phyloP scores from a whole-genome alignment of 2,329 filamentous ascomycete genomes.

The Diaporthe sp. region DNA sequence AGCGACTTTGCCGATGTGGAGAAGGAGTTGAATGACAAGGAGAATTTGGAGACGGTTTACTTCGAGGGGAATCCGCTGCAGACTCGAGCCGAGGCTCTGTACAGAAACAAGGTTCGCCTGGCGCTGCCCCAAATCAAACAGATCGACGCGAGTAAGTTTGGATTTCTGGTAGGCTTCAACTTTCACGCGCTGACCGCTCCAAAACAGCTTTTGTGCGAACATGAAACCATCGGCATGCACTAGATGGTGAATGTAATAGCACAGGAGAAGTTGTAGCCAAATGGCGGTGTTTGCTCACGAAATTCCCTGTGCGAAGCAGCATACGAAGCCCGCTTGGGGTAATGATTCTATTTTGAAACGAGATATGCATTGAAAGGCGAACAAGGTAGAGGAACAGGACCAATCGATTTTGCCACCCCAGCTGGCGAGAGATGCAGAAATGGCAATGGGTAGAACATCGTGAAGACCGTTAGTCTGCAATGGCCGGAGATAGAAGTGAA shows the following conservation, averaged over 20 bases:
- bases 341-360: neutral
- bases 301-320: neutral
- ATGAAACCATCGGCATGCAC: neutral
- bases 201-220: constrained; percentile 50
- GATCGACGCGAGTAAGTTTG: constrained; percentile 94
- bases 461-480: constrained; percentile 41
- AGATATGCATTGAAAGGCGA: constrained; percentile 26
- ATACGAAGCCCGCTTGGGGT: neutral
- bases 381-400: constrained; percentile 28
- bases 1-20: constrained; percentile 87
- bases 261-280: neutral
- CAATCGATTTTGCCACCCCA: constrained; percentile 28
- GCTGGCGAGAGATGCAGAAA: constrained; percentile 18
- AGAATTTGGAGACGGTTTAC: constrained; percentile 88
- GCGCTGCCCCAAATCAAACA: constrained; percentile 90
- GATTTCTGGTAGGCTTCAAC: neutral
- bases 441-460: neutral
- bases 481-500: constrained; percentile 16
- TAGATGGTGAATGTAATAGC: neutral
- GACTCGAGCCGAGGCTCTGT: constrained; percentile 81
- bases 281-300: neutral
- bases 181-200: constrained; percentile 17
- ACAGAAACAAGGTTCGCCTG: constrained; percentile 92
- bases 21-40: constrained; percentile 81
- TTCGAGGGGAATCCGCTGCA: constrained; percentile 97